These are phyloP conservation scores for Podaxis sp. DNA, from an alignment of 768 basidiomycete genomes.

Conservation along the genomic window DNA sequence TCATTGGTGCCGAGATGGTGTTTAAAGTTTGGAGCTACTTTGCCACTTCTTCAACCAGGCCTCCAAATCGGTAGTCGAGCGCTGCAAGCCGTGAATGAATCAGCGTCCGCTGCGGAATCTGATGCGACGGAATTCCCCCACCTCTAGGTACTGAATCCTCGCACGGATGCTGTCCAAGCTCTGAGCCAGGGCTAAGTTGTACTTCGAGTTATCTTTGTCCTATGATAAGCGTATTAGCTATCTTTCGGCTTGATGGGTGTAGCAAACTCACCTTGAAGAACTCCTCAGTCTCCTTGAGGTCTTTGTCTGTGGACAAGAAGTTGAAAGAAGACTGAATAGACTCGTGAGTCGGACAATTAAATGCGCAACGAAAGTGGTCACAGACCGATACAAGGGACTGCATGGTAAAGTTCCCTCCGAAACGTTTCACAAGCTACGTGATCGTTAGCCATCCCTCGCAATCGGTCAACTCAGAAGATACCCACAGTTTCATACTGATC, in stretches of 20 bases:
- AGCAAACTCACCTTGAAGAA: slow-evolving; percentile 70
- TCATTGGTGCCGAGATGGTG: not conserved
- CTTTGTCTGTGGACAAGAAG: slow-evolving; percentile 63
- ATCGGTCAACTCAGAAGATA: slow-evolving; percentile 5
- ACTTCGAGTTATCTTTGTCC: slow-evolving; percentile 72
- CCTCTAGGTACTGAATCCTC: slow-evolving; percentile 61
- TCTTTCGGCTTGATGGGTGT: slow-evolving; percentile 21
- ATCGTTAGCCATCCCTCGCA: slow-evolving; percentile 2
- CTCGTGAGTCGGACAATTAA: not conserved
- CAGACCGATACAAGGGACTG: slow-evolving; percentile 53
- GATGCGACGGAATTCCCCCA: slow-evolving; percentile 24
- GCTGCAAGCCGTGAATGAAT: slow-evolving; percentile 32
- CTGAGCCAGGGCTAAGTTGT: slow-evolving; percentile 62
- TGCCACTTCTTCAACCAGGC: slow-evolving; percentile 52
- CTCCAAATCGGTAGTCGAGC: slow-evolving; percentile 56
- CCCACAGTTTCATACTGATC: slow-evolving; percentile 65
- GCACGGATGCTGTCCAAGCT: slow-evolving; percentile 67
- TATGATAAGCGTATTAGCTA: slow-evolving; percentile 26
- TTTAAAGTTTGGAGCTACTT: slow-evolving; percentile 9
- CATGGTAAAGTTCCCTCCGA: slow-evolving; percentile 68
- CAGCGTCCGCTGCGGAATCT: not conserved
- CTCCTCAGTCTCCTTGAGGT: slow-evolving; percentile 56
- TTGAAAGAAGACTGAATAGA: slow-evolving; percentile 33
- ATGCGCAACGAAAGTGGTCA: not conserved
- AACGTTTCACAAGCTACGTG: slow-evolving; percentile 60